Percentiles rank a stretch among this genome's conserved stretches.
Conservation (phyloP, 192 early-diverging fungal genomes). For the Entomortierella parvispora region DNA sequence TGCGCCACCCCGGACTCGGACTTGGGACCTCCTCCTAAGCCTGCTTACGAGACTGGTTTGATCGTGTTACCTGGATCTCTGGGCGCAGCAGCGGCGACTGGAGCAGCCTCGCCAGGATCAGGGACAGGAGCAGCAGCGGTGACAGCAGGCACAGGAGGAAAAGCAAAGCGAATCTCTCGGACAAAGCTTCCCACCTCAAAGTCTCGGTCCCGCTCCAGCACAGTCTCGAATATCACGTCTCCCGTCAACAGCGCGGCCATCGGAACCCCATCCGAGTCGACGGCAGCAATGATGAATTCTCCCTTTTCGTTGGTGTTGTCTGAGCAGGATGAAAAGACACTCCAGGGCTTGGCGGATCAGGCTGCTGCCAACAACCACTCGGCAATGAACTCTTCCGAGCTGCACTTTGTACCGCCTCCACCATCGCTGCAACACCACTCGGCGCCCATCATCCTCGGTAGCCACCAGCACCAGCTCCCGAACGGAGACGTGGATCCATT, state of each 20-base stretch:
- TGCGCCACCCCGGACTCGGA: neutral
- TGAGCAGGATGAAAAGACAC: constrained; percentile 40
- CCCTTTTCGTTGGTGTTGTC: constrained; percentile 39
- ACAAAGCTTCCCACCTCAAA: constrained; percentile 30
- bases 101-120: constrained; percentile 1
- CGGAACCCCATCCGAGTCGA: constrained; percentile 16
- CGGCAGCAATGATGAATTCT: constrained; percentile 7
- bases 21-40: constrained; percentile 12
- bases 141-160: constrained; percentile 22
- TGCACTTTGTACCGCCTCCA: neutral
- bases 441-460: neutral
- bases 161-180: constrained; percentile 37
- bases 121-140: constrained; percentile 7
- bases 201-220: constrained; percentile 46
- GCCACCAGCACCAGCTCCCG: neutral
- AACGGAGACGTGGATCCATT: constrained; percentile 32
- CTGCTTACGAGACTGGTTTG: constrained; percentile 45
- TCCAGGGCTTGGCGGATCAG: constrained; percentile 33
- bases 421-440: constrained; percentile 1
- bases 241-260: neutral
- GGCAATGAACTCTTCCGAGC: neutral
- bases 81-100: neutral
- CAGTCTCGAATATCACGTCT: constrained; percentile 18
- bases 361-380: neutral
- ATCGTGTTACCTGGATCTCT: constrained; percentile 26